Conservation (phyloP, 768 basidiomycete species). For the Tremella mesenterica region DNA sequence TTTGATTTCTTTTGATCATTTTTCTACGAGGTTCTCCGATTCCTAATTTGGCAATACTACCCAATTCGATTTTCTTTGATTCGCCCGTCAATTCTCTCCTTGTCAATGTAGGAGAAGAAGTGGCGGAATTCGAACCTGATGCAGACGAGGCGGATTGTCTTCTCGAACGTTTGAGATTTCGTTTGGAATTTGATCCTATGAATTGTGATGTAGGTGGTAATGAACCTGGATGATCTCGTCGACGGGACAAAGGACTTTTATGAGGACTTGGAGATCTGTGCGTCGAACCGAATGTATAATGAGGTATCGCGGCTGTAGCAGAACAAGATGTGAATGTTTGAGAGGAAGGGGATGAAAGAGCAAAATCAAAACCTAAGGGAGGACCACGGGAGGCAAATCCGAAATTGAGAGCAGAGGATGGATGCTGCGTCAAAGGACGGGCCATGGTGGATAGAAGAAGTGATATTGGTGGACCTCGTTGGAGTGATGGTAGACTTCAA, state of each 20-base stretch:
- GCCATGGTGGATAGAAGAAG: conserved; percentile 20
- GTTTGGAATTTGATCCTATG: conserved; percentile 3
- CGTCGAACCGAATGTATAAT: too few relatives aligned
- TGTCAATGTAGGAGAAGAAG: conserved; percentile 12
- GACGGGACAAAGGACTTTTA: too few relatives aligned
- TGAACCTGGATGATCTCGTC: too few relatives aligned
- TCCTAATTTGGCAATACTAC: too few relatives aligned
- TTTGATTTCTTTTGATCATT: conserved; percentile 4
- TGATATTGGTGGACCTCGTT: not conserved
- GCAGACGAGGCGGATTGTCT: too few relatives aligned
- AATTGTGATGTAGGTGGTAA: conserved; percentile 3
- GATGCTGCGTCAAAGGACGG: conserved; percentile 35
- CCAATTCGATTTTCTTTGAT: too few relatives aligned
- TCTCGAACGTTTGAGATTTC: conserved; percentile 27
- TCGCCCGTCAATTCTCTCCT: not conserved
- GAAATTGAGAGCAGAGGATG: conserved; percentile 31
- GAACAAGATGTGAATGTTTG: conserved; percentile 3
- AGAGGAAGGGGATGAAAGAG: conserved; percentile 8
- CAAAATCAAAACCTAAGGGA: conserved; percentile 32
- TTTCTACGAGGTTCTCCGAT: too few relatives aligned
- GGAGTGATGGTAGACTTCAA: too few relatives aligned
- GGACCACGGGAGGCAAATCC: conserved; percentile 28
- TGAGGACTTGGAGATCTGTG: too few relatives aligned
- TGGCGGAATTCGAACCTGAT: too few relatives aligned
- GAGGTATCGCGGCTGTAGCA: too few relatives aligned